Percentiles rank a stretch among this genome's conserved stretches.
phyloP scores from a whole-genome alignment of 1,139 yeast genomes.

The Pneumocystis carinii region DNA sequence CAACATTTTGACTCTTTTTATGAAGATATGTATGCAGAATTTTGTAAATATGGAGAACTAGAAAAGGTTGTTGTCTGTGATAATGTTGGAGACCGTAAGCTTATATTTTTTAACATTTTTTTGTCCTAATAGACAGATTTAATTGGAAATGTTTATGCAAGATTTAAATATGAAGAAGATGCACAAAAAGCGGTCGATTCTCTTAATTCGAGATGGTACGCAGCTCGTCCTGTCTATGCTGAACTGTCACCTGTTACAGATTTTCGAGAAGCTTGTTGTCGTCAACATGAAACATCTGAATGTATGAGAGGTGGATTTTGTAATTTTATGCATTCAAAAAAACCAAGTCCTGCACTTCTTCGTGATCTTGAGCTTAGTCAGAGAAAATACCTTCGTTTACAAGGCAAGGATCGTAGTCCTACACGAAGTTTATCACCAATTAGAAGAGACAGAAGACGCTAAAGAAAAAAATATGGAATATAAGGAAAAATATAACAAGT shows the following conservation, averaged over 20 bases:
- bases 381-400: constrained; percentile 18
- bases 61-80: constrained; percentile 63
- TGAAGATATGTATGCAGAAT: constrained; percentile 57
- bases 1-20: constrained; percentile 49
- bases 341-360: constrained; percentile 36
- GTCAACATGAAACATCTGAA: constrained; percentile 44
- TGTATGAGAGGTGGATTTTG: constrained; percentile 74
- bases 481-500: too few species aligned
- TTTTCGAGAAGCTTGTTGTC: constrained; percentile 61
- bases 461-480: background rate
- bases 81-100: constrained; percentile 51
- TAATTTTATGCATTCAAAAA: constrained; percentile 69
- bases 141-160: constrained; percentile 71
- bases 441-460: constrained; percentile 1
- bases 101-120: background rate
- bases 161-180: constrained; percentile 38
- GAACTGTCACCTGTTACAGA: constrained; percentile 65
- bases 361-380: constrained; percentile 29
- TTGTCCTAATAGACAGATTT: constrained; percentile 25
- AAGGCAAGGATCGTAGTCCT: constrained; percentile 16
- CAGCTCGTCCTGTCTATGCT: constrained; percentile 63
- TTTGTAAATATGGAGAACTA: constrained; percentile 46
- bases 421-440: constrained; percentile 11
- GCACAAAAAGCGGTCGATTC: constrained; percentile 48
- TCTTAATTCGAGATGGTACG: constrained; percentile 71